Evolutionary conservation across 352 stramenopile genomes (phyloP).

Genomic region (Lagenidium giganteum): DNA sequence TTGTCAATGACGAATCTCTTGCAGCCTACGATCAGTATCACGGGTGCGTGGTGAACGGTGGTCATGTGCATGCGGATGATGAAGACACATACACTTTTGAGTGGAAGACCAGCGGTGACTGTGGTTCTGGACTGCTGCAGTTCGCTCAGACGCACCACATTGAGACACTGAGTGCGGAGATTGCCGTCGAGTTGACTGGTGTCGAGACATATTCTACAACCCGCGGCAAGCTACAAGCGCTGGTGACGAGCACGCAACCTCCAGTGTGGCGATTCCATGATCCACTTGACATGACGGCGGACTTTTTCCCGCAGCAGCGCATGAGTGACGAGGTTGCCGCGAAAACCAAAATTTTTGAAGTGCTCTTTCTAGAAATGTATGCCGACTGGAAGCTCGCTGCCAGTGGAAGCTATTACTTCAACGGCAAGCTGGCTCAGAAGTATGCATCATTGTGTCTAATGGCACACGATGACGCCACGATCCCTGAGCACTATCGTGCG

Average conservation of each 20-base stretch:
- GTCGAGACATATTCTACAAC: slow-evolving; percentile 44
- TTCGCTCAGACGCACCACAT: slow-evolving; percentile 57
- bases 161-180: slow-evolving; percentile 38
- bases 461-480: slow-evolving; percentile 61
- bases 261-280: slow-evolving; percentile 59
- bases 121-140: slow-evolving; percentile 49
- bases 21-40: slow-evolving; percentile 53
- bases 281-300: slow-evolving; percentile 31
- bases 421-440: slow-evolving; percentile 68
- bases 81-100: slow-evolving; percentile 52
- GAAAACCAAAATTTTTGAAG: slow-evolving; percentile 33
- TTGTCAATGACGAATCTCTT: slow-evolving; percentile 32
- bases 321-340: slow-evolving; percentile 27
- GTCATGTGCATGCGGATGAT: slow-evolving; percentile 25
- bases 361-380: slow-evolving; percentile 49
- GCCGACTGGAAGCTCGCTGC: slow-evolving; percentile 42
- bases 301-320: slow-evolving; percentile 48
- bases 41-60: slow-evolving; percentile 56
- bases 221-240: slow-evolving; percentile 43
- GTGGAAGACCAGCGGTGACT: slow-evolving; percentile 54
- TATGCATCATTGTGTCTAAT: slow-evolving; percentile 73
- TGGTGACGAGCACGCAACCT: slow-evolving; percentile 35
- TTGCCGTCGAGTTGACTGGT: slow-evolving; percentile 24
- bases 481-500: slow-evolving; percentile 31
- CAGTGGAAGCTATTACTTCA: slow-evolving; percentile 73